phyloP scores from a whole-genome alignment of 108 stramenopile species.

The Cyclotella baltica region DNA sequence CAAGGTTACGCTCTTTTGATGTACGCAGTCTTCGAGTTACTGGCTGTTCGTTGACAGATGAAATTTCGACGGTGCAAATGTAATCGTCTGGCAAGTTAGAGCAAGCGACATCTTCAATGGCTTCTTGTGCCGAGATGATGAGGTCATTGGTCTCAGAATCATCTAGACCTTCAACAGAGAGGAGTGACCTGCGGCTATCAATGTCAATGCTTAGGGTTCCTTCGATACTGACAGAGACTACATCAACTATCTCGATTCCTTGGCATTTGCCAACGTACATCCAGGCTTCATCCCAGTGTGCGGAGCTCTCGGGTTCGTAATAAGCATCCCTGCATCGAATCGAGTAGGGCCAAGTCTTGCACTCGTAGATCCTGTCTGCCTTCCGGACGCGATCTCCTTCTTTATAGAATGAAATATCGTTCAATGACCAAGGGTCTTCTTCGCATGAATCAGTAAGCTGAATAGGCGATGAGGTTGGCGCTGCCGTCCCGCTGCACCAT shows the following conservation, averaged over 20 bases:
- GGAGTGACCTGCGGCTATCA: background rate
- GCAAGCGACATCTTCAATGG: background rate
- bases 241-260: background rate
- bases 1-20: background rate
- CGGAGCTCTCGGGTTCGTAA: background rate
- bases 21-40: background rate
- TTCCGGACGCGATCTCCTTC: background rate
- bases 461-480: background rate
- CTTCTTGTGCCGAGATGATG: background rate
- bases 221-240: background rate
- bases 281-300: background rate
- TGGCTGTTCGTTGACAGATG: background rate
- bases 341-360: background rate
- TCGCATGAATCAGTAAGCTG: background rate
- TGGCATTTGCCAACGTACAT: background rate
- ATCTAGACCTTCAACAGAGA: background rate
- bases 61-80: background rate
- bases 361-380: background rate
- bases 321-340: background rate
- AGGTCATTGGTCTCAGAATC: background rate
- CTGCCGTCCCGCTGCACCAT: background rate
- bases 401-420: background rate
- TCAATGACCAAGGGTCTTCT: background rate
- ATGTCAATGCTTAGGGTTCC: background rate
- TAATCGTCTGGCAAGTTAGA: background rate